A percentile compares a stretch with the other conserved stretches of the same genome.
Evolutionary conservation across 768 basidiomycete species (phyloP).

Genomic region (Panaeolus papilionaceus): DNA sequence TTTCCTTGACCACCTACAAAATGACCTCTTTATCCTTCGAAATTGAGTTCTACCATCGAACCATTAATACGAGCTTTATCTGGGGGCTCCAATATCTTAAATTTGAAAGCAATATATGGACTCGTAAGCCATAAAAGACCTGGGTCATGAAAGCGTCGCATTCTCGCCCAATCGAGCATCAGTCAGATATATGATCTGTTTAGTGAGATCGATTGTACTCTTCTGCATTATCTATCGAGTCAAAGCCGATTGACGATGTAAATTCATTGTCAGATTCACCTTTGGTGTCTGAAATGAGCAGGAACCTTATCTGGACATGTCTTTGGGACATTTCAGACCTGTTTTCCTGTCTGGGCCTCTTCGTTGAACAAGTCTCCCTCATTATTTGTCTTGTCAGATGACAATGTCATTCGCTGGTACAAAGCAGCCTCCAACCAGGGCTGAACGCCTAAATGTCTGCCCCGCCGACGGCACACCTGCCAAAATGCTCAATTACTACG

Average conservation of each 20-base stretch:
- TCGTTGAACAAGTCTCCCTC: background rate
- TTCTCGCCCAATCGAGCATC: conserved; percentile 5
- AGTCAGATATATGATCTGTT: conserved; percentile 2
- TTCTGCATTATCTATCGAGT: conserved; percentile 5
- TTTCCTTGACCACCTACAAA: background rate
- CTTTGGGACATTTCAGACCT: background rate
- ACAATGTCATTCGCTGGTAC: background rate
- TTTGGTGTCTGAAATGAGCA: background rate
- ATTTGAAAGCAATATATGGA: background rate
- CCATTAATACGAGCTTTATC: background rate
- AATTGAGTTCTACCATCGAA: background rate
- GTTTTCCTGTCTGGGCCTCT: background rate
- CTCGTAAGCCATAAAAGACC: conserved; percentile 1
- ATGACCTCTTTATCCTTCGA: background rate
- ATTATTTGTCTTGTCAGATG: background rate
- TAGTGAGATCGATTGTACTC: background rate
- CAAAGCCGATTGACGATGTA: conserved; percentile 2
- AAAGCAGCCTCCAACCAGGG: background rate
- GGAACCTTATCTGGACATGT: conserved; percentile 1
- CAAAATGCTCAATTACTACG: background rate
- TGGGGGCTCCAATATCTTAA: background rate
- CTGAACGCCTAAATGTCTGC: conserved; percentile 3
- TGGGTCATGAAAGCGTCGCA: conserved; percentile 4
- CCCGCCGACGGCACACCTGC: conserved; percentile 1
- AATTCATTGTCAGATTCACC: background rate